phyloP scores from a whole-genome alignment of 1,139 yeast genomes.

The Taphrina communis region DNA sequence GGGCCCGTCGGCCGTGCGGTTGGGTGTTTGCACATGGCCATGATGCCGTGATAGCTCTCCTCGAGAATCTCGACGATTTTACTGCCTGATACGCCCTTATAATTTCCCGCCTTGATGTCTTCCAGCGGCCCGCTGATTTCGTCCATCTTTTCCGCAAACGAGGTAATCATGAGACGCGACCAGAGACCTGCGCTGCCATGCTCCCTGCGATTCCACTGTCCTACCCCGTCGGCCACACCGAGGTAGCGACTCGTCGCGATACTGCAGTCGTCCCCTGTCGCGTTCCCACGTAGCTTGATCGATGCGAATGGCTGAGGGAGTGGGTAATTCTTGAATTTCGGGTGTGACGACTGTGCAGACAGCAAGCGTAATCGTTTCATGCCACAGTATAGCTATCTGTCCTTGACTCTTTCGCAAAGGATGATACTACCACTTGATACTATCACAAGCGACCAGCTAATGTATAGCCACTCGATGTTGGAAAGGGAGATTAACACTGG shows the following conservation, averaged over 20 bases:
- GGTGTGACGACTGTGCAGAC: conserved; percentile 37
- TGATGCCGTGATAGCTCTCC: conserved; percentile 30
- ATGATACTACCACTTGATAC: too few species aligned
- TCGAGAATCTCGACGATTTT: conserved; percentile 29
- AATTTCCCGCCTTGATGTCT: background rate
- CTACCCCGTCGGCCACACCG: conserved; percentile 45
- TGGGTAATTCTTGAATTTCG: conserved; percentile 39
- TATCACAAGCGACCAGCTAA: too few species aligned
- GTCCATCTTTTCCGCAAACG: conserved; percentile 34
- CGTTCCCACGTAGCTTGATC: conserved; percentile 32
- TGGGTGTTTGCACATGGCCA: conserved; percentile 39
- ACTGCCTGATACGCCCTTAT: conserved; percentile 11
- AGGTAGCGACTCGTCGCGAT: conserved; percentile 30
- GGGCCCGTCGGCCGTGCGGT: conserved; percentile 38
- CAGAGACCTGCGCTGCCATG: conserved; percentile 45
- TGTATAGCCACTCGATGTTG: background rate
- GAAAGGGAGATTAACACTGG: background rate
- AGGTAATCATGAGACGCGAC: conserved; percentile 42
- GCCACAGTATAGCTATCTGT: background rate
- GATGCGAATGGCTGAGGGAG: conserved; percentile 33
- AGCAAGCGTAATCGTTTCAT: conserved; percentile 28
- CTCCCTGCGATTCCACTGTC: conserved; percentile 44
- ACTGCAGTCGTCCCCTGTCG: conserved; percentile 38
- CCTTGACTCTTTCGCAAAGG: too few species aligned
- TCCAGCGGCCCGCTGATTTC: background rate